These are phyloP conservation scores for Penicillium sp. DNA, from an alignment of 2,329 filamentous ascomycete species.

Conservation along the genomic window DNA sequence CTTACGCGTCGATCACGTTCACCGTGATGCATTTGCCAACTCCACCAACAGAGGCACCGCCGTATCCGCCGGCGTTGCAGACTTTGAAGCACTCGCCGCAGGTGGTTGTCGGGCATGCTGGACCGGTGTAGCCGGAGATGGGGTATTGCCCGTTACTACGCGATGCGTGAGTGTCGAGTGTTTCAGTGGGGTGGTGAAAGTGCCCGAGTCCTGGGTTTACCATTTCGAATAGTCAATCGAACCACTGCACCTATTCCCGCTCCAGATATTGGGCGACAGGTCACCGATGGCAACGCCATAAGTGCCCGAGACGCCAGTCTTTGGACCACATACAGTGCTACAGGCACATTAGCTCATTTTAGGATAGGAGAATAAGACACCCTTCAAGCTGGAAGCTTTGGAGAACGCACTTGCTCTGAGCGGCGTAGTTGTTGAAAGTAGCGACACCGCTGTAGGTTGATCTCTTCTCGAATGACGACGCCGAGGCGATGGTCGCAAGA, in stretches of 20 bases:
- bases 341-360: not conserved
- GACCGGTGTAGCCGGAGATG: not conserved
- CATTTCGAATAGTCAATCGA: not conserved
- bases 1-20: not conserved
- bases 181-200: no score
- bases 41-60: not conserved
- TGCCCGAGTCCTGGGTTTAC: not conserved
- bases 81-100: not conserved
- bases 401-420: not conserved
- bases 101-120: not conserved
- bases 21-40: not conserved
- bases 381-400: not conserved
- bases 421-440: not conserved
- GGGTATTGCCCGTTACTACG: not conserved
- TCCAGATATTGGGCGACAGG: not conserved
- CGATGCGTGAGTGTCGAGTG: not conserved
- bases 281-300: not conserved
- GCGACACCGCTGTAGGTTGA: not conserved
- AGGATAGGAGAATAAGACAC: no score
- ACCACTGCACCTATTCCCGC: not conserved
- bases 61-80: not conserved
- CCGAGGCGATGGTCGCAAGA: not conserved
- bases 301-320: not conserved
- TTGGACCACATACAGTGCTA: not conserved
- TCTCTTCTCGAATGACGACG: not conserved